phyloP scores from a whole-genome alignment of 495 filamentous ascomycete genomes.

The Daldinia vernicosa region DNA sequence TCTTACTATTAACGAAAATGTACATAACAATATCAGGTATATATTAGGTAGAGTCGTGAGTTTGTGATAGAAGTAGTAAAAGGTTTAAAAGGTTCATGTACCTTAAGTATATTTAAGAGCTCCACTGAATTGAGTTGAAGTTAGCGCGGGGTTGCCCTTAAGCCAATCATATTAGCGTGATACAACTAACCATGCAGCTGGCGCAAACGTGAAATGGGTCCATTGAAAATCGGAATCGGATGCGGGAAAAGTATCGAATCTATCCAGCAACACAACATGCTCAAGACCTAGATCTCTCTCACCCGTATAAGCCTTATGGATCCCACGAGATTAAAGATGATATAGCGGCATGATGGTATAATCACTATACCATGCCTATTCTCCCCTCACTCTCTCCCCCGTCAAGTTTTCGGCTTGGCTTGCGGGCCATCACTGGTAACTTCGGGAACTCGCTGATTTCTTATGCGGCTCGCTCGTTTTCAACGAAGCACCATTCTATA shows the following conservation, averaged over 20 bases:
- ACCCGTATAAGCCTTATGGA: constrained; percentile 11
- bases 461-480: constrained; percentile 32
- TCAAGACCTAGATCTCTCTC: not conserved
- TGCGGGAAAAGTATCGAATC: constrained; percentile 18
- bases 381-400: constrained; percentile 31
- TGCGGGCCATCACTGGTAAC: constrained; percentile 42
- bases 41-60: not conserved
- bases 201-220: not conserved
- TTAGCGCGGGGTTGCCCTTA: not conserved
- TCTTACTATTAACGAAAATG: not conserved
- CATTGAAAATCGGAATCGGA: not conserved
- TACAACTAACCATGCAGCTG: not conserved
- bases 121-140: constrained; percentile 1
- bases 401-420: constrained; percentile 44
- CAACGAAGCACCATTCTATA: constrained; percentile 22
- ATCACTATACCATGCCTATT: constrained; percentile 42
- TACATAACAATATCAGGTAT: not conserved
- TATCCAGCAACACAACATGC: constrained; percentile 1
- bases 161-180: constrained; percentile 1
- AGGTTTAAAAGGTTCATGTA: not conserved
- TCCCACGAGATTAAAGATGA: constrained; percentile 13
- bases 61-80: not conserved
- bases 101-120: not conserved
- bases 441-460: constrained; percentile 31
- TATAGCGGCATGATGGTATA: constrained; percentile 42